Percentiles rank a stretch among this genome's conserved stretches.
These are phyloP conservation scores for Apiospora arundinis DNA, from an alignment of 2,329 filamentous ascomycete species.

Conservation along the genomic window DNA sequence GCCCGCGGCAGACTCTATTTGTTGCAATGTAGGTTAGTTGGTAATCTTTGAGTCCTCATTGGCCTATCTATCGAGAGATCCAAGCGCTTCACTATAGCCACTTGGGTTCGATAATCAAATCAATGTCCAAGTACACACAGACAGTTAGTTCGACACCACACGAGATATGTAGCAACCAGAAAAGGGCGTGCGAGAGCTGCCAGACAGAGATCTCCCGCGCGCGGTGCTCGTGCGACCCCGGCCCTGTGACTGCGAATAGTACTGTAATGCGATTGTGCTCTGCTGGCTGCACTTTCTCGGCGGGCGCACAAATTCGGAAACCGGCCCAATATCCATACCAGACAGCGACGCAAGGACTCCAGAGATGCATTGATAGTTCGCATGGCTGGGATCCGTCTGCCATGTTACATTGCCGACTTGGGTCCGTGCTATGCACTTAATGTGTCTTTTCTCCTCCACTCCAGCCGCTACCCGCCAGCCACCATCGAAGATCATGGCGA, in stretches of 20 bases:
- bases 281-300: background rate
- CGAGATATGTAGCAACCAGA: background rate
- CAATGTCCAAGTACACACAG: too few species aligned
- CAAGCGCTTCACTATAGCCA: slow-evolving; percentile 1
- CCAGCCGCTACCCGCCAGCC: background rate
- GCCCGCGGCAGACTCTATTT: slow-evolving; percentile 3
- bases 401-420: slow-evolving; percentile 11
- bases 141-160: too few species aligned
- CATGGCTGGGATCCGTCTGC: slow-evolving; percentile 14
- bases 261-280: background rate
- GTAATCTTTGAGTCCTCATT: background rate
- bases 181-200: slow-evolving; percentile 13
- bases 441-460: background rate
- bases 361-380: background rate
- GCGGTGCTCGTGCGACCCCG: slow-evolving; percentile 5
- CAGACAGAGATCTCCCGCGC: background rate
- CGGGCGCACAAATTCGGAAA: background rate
- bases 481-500: background rate
- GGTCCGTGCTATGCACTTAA: slow-evolving; percentile 5
- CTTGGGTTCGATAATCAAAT: background rate
- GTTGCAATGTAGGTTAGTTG: slow-evolving; percentile 5
- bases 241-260: background rate
- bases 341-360: slow-evolving; percentile 1
- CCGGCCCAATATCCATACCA: background rate
- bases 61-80: background rate